A percentile compares a stretch with the other conserved stretches of the same genome.
phyloP scores from a whole-genome alignment of 202 grass and related monocot species.

The Schoenoplectus triqueter region DNA sequence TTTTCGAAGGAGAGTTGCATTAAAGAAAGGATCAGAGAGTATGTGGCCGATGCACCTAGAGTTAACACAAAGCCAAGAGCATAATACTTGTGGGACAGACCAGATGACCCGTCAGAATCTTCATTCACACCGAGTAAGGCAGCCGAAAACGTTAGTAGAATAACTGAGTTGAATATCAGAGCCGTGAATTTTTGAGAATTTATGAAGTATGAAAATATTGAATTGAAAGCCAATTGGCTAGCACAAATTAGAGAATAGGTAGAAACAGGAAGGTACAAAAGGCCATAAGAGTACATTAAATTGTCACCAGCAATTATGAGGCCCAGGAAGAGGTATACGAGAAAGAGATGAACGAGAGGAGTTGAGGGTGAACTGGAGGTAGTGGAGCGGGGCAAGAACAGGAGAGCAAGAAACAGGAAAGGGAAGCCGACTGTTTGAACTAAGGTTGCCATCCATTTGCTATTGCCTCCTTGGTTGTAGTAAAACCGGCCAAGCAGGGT shows the following conservation, averaged over 20 bases:
- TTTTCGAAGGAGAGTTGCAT: constrained; percentile 88
- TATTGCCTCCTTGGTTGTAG: constrained; percentile 83
- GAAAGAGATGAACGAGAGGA: constrained; percentile 47
- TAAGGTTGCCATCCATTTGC: constrained; percentile 81
- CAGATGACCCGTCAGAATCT: constrained; percentile 46
- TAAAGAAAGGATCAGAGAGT: constrained; percentile 80
- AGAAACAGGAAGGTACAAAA: constrained; percentile 84
- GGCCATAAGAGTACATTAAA: constrained; percentile 91
- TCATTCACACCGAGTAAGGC: constrained; percentile 66
- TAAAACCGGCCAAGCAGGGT: constrained; percentile 83
- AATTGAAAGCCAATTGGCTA: constrained; percentile 92
- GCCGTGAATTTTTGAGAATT: constrained; percentile 81
- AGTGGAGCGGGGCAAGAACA: constrained; percentile 50
- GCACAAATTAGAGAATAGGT: constrained; percentile 87
- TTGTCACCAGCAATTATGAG: constrained; percentile 76
- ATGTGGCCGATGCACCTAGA: constrained; percentile 76
- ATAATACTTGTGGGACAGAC: constrained; percentile 48
- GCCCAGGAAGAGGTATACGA: constrained; percentile 70
- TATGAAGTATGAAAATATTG: constrained; percentile 77
- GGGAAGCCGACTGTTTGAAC: constrained; percentile 75
- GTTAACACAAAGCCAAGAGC: constrained; percentile 70
- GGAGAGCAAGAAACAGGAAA: constrained; percentile 55
- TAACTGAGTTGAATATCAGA: constrained; percentile 76
- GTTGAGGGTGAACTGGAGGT: constrained; percentile 22
- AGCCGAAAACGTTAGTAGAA: constrained; percentile 76